Evolutionary conservation across 2,329 filamentous ascomycete species (phyloP).

Genomic region (Xylariaceae sp.): DNA sequence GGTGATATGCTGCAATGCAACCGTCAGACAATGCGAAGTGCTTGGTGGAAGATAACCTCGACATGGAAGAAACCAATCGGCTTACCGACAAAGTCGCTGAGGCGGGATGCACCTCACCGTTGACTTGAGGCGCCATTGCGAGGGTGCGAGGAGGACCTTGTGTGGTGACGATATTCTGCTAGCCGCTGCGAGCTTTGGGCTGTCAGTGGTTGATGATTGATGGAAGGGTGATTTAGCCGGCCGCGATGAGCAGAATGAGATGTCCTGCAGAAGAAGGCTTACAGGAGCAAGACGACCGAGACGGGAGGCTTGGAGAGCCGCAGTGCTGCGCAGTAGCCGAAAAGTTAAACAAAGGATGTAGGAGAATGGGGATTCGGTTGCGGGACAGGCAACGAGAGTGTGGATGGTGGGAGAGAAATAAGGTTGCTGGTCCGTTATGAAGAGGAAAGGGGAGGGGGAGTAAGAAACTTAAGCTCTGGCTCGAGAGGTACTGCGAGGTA

Average conservation of each 20-base stretch:
- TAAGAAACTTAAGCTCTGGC: conserved; percentile 4
- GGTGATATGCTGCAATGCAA: conserved; percentile 67
- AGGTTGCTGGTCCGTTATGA: background rate
- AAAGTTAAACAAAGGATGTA: background rate
- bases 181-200: conserved; percentile 1
- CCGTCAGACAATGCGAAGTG: background rate
- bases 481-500: background rate
- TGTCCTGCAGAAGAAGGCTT: conserved; percentile 5
- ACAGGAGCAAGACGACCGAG: conserved; percentile 5
- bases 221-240: conserved; percentile 8
- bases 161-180: conserved; percentile 2
- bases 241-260: background rate
- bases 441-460: conserved; percentile 1
- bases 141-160: conserved; percentile 3
- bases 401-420: background rate
- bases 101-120: conserved; percentile 32
- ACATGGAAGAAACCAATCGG: background rate
- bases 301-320: background rate
- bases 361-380: background rate
- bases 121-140: conserved; percentile 33
- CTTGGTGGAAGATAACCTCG: background rate
- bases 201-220: conserved; percentile 6
- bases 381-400: background rate
- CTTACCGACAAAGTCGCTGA: conserved; percentile 35
- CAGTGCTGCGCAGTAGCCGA: background rate